phyloP scores from a whole-genome alignment of 192 early-diverging fungal genomes.

The Chytriomyces confervae region DNA sequence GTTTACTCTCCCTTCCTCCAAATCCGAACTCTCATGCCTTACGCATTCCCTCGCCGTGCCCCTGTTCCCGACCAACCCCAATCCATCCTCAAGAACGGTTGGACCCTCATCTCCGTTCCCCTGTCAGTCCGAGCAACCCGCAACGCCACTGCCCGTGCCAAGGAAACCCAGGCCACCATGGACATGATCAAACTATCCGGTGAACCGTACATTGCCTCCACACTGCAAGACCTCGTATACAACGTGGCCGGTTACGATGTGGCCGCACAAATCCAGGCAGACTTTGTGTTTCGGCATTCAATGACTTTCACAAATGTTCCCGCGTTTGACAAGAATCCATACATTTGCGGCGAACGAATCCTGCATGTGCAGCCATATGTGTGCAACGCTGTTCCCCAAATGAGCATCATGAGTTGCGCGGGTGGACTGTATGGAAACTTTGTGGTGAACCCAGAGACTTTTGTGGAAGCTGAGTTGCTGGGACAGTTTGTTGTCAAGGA shows the following conservation, averaged over 20 bases:
- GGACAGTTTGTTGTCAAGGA: slow-evolving; percentile 31
- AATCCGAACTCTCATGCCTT: slow-evolving; percentile 45
- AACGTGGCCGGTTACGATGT: background rate
- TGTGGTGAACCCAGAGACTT: slow-evolving; percentile 28
- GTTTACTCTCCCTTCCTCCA: slow-evolving; percentile 2
- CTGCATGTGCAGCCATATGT: slow-evolving; percentile 7
- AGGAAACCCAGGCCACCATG: background rate
- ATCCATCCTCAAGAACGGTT: slow-evolving; percentile 14
- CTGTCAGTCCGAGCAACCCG: slow-evolving; percentile 8
- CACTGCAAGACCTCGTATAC: slow-evolving; percentile 1
- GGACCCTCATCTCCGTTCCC: slow-evolving; percentile 2
- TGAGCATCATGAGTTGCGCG: slow-evolving; percentile 28
- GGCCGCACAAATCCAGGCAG: background rate
- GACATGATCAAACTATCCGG: slow-evolving; percentile 1
- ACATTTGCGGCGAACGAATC: slow-evolving; percentile 11
- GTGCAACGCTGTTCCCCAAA: slow-evolving; percentile 31
- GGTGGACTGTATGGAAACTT: slow-evolving; percentile 39
- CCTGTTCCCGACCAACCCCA: slow-evolving; percentile 19
- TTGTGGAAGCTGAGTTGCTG: slow-evolving; percentile 29
- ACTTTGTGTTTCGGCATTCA: background rate
- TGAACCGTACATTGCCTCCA: background rate
- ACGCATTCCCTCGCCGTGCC: slow-evolving; percentile 41
- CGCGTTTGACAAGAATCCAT: slow-evolving; percentile 17
- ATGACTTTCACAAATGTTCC: slow-evolving; percentile 33
- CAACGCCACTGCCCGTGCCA: background rate